A percentile compares a stretch with the other conserved stretches of the same genome.
Conservation (phyloP, 108 stramenopile species). For the Seminavis robusta region DNA sequence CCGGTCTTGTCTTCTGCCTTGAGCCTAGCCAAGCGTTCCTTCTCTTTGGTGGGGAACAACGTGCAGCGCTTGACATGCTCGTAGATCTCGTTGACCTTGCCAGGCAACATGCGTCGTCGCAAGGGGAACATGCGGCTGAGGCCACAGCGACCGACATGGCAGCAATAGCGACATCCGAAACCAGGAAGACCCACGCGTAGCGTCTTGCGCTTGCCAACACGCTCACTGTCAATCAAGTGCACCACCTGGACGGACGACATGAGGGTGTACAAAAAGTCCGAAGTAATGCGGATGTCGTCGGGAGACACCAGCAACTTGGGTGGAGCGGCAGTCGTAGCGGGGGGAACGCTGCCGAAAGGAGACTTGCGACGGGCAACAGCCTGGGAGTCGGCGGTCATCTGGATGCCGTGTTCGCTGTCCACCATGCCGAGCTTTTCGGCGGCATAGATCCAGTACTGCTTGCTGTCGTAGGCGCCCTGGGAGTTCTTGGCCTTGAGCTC, state of each 20-base stretch:
- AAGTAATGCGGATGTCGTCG: slow-evolving; percentile 13
- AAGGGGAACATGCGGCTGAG: slow-evolving; percentile 38
- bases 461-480: background rate
- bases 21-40: slow-evolving; percentile 14
- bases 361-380: background rate
- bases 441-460: background rate
- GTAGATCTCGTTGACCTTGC: slow-evolving; percentile 34
- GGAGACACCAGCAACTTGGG: slow-evolving; percentile 12
- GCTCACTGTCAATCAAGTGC: slow-evolving; percentile 16
- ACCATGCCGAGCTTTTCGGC: background rate
- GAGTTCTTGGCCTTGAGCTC: background rate
- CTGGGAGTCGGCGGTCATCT: background rate
- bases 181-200: slow-evolving; percentile 34
- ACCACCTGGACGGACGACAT: slow-evolving; percentile 28
- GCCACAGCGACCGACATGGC: slow-evolving; percentile 12
- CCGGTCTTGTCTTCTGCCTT: background rate
- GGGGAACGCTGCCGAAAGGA: background rate
- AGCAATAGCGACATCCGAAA: slow-evolving; percentile 37
- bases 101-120: slow-evolving; percentile 32
- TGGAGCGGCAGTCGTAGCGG: background rate
- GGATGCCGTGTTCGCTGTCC: background rate
- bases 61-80: slow-evolving; percentile 38
- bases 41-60: slow-evolving; percentile 23
- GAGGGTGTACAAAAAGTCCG: slow-evolving; percentile 29
- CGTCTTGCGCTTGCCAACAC: slow-evolving; percentile 24